Percentiles rank a stretch among this genome's conserved stretches.
Evolutionary conservation across 805 yeast genomes (phyloP).

Genomic region (Yarrowia osloensis): DNA sequence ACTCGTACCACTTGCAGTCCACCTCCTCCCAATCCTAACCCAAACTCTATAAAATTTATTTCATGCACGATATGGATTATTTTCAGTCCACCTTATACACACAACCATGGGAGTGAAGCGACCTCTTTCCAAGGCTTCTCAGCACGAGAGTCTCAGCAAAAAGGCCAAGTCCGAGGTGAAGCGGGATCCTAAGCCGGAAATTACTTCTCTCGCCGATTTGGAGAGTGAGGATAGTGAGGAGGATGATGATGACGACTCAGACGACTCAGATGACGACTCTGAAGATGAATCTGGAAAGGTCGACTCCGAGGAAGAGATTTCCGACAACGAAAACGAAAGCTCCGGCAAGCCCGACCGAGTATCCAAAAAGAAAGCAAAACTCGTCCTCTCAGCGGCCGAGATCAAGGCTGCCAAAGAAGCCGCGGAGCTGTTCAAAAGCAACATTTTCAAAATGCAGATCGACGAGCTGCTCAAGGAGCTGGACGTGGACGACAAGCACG

Average conservation of each 20-base stretch:
- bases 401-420: conserved; percentile 91
- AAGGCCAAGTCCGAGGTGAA: conserved; percentile 8
- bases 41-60: conserved; percentile 10
- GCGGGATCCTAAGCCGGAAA: conserved; percentile 18
- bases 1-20: no score
- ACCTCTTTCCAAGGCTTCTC: conserved; percentile 1
- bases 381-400: conserved; percentile 61
- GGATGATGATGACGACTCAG: conserved; percentile 16
- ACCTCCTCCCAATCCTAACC: no score
- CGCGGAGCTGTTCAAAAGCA: conserved; percentile 90
- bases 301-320: background rate
- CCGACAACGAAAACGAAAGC: conserved; percentile 15
- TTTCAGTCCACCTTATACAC: background rate
- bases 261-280: conserved; percentile 17
- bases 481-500: conserved; percentile 67
- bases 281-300: conserved; percentile 3
- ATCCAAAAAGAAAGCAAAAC: conserved; percentile 34
- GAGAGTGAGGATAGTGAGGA: conserved; percentile 31
- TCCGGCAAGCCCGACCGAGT: conserved; percentile 32
- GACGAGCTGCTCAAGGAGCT: conserved; percentile 87
- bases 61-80: conserved; percentile 7
- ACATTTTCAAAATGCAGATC: conserved; percentile 91
- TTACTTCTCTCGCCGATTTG: conserved; percentile 30
- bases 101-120: conserved; percentile 25
- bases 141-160: background rate